Base-by-base conservation (phyloP, 2,329 filamentous ascomycete genomes). In the Lasiodiplodia sp. region DNA sequence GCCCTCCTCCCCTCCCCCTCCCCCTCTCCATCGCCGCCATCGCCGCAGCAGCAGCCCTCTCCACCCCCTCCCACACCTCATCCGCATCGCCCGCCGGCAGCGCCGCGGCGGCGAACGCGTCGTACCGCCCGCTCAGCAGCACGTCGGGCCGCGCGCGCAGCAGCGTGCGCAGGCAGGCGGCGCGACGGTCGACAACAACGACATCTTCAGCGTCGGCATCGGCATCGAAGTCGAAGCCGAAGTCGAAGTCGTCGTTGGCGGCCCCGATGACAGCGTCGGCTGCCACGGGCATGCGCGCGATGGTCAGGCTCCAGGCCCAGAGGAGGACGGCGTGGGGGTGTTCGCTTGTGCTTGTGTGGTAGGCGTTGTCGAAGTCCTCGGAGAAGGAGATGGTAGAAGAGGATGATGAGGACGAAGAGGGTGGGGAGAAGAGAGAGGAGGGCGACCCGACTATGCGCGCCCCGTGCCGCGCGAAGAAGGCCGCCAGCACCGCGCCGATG, bases 401-500 rank as follows among this genome's bases (percentile, higher is more conserved):
- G 31, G 31, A 34, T 2, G 31, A 34, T 2, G 31, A 34, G 7
- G 31, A 34, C 1, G 31, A 10, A 31, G 31, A 31, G 4, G 31
- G 6, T 6, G 31, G 28, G 28, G 28, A 28, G 28, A 28, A 34
- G 31, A 7, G 31, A 34, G 31, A 34, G 31, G 25, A 28, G 25
- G 25, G 25, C 25, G 25, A 28, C 25, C 25, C 25, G 25, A 68
- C 16, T 16, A 64, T 40, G 47, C 49, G 51, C 34, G 23, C 47
- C 2, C 57, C 66, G 28, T 64, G 58, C 47, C 37, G 38, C 25
- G 49, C 21, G 57, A 68, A 68, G 57, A 68, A 68, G 49, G 21
- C 2, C 4, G 25, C 18, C 23, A 53, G 38, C 25, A 64, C 49
- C 18, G 16, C 51, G 37, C 47, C 66, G 8, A 68, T 21, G 12